Evolutionary conservation across 495 filamentous ascomycete genomes (phyloP), one percentile per base, ranked within the genome.

Genomic region (Neohortaea acidophila): DNA sequence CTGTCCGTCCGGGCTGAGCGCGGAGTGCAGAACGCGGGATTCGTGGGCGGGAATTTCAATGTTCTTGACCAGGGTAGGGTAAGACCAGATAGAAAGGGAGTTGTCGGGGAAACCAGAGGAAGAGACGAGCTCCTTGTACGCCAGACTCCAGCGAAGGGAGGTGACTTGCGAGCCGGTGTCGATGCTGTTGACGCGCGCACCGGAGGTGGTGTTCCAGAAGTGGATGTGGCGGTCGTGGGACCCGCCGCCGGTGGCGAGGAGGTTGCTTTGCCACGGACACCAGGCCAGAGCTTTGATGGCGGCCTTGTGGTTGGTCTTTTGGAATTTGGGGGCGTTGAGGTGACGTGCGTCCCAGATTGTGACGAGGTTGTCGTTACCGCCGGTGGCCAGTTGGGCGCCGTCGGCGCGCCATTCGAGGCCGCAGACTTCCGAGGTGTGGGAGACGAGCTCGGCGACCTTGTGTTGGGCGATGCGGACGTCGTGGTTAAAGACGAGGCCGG

Each of bases 1-100:
- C 66, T 94, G 86, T 22, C 89, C 91, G 53, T 96, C 91, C 1
- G 89, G 91, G 59, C 84, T 93, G 38, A 99, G 67, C 51, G 77
- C 84, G 64, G 80, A 86, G 70, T 96, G 89, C 35, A 99, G 68
- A 28, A 99, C 86, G 48, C 89, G 68, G 45, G 84, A 92, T 69
- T 99, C 89, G 56, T 99, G 89, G n/a, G 91, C 89, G 5, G 91
- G 89, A 47, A 99, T 96, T 68, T 96, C 91, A 31, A 94, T 75
- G 52, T 94, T 94, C 59, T 91, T 85, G 22, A 96, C 87, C 29
- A 94, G 65, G 2, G 84, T 86, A 0, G 89, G 91, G 59, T 96
- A 94, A 67, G 81, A 91, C 89, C 89, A 99, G 67, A 99, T 91
- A 64, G 79, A 91, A 39, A 99, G 68, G 7, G 82, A 86, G 66